Conservation (phyloP, 257 asterid genomes). For the Solanum pennellii region DNA sequence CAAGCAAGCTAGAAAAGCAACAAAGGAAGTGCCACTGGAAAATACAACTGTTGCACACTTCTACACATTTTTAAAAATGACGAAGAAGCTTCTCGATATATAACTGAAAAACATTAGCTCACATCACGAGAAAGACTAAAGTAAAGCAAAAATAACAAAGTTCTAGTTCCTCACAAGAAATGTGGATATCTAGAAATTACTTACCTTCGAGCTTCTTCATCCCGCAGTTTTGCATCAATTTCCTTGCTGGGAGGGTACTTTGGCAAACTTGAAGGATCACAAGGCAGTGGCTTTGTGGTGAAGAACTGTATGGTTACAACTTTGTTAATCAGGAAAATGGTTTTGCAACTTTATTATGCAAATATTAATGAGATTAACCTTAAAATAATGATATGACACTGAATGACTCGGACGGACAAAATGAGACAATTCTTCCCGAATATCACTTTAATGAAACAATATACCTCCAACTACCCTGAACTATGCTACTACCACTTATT, state of each 20-base stretch:
- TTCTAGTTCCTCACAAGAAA: not conserved
- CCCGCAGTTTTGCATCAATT: conserved; percentile 89
- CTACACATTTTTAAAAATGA: not conserved
- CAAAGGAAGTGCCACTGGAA: not conserved
- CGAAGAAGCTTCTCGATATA: not conserved
- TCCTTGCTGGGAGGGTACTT: conserved; percentile 96
- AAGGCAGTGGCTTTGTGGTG: conserved; percentile 54
- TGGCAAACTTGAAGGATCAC: conserved; percentile 81
- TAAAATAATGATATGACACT: not conserved
- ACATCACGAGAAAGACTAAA: not conserved
- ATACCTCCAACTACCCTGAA: not conserved
- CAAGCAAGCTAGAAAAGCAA: not conserved
- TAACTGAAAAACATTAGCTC: not conserved
- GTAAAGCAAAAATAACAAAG: not conserved
- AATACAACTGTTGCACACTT: not conserved
- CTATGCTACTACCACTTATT: not conserved
- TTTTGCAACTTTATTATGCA: not conserved
- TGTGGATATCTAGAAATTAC: not conserved
- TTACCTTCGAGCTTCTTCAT: conserved; percentile 77
- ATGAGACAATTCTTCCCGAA: not conserved
- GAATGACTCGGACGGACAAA: not conserved
- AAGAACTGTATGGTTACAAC: conserved; percentile 43
- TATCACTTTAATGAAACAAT: not conserved
- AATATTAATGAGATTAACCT: not conserved
- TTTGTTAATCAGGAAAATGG: conserved; percentile 1